A percentile compares a stretch with the other conserved stretches of the same genome.
Conservation (phyloP, 306 rosid genomes). For the Dryas drummondii region DNA sequence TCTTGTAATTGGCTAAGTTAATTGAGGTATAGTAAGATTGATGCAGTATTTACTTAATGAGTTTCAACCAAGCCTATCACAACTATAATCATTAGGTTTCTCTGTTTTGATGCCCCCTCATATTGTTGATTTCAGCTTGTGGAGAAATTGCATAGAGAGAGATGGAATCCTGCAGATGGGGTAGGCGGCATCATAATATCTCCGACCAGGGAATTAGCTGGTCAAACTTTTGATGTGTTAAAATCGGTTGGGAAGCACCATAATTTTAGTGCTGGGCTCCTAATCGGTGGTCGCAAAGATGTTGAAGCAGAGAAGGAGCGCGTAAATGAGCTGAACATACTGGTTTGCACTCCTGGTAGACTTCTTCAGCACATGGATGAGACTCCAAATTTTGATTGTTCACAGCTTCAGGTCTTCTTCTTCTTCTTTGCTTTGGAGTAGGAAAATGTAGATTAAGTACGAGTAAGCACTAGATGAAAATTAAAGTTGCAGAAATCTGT, state of each 20-base stretch:
- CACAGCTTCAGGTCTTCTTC: slow-evolving; percentile 70
- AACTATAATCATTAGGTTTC: no score
- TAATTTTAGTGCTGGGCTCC: slow-evolving; percentile 87
- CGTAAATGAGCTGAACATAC: slow-evolving; percentile 67
- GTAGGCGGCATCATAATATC: slow-evolving; percentile 89
- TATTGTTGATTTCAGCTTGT: slow-evolving; percentile 53
- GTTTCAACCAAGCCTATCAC: no score
- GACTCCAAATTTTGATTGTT: slow-evolving; percentile 89
- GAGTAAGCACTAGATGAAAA: no score
- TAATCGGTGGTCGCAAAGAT: slow-evolving; percentile 87
- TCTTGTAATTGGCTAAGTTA: neutral
- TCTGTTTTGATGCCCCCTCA: neutral
- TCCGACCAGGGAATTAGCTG: slow-evolving; percentile 87
- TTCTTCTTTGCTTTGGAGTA: neutral
- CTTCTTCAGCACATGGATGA: slow-evolving; percentile 96
- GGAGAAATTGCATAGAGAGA: slow-evolving; percentile 78
- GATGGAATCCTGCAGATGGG: slow-evolving; percentile 79
- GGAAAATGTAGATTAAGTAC: neutral
- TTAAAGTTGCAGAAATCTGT: no score
- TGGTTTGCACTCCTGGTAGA: slow-evolving; percentile 93
- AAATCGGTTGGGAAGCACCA: slow-evolving; percentile 67
- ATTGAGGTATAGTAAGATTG: neutral
- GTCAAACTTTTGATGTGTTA: slow-evolving; percentile 73
- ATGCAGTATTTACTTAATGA: neutral
- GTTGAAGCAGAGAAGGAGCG: slow-evolving; percentile 67